Evolutionary conservation across 2,329 filamentous ascomycete genomes (phyloP), one percentile per base, ranked within the genome.

Genomic region (Chaetomiaceae sp.): DNA sequence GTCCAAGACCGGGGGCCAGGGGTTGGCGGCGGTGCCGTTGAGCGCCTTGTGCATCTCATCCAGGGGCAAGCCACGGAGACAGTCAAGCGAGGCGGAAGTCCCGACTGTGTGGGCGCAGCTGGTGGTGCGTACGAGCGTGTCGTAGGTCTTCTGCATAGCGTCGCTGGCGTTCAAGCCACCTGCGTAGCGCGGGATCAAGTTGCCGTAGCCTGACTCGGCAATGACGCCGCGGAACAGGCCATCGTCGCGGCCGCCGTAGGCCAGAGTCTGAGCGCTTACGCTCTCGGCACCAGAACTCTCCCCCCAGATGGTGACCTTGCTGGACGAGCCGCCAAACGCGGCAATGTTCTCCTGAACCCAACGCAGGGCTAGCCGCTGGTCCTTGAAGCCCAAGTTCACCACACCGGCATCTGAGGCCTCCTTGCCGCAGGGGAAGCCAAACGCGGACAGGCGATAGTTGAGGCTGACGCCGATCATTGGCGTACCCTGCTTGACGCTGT

Each of bases 391-490:
- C 4, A 71, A 61, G 45, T 78, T 78, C 2, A 70, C 66, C 37
- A 65, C 63, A 1, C 71, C 70, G 15, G 64, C 64, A 1, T 58
- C 59, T 4, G 60, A 20, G 7, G 72, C 61, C 47, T 72, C 61
- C 18, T 59, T 60, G 4, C 67, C 65, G 22, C 63, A 63, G 8
- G 75, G 52, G 55, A 75, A 77, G 2, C 74, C 74, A 57, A 69
- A 75, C 15, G 65, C 63, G 3, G 63, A 65, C 6, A 73, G 59
- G 15, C 73, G 62, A 49, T 75, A 56, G 52, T 75, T 75, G 36
- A 75, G 53, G 7, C 63, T 69, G 11, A 75, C 69, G 0, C 62
- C 71, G 29, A 76, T 68, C 47, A 76, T 67, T 0, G 70, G 72
- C 38, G 67, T 71, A 44, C 65, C 65, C 15, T 70, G 68, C 9